Percentiles rank a stretch among this genome's conserved stretches.
Evolutionary conservation across 129 eudicot species (phyloP).

Genomic region (Heracleum sosnowskyi): DNA sequence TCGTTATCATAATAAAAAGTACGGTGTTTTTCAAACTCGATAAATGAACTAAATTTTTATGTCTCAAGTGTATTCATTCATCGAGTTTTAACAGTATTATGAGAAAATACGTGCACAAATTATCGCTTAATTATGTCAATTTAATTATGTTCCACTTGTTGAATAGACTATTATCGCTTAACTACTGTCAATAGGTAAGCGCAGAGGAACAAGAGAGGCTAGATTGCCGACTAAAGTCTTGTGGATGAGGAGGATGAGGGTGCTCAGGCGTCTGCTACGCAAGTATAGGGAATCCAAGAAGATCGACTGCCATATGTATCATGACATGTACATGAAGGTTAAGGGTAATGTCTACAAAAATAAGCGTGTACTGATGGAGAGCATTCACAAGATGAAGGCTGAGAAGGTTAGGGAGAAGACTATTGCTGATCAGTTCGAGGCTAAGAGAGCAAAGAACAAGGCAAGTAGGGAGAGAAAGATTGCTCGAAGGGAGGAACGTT

Average conservation of each 20-base stretch:
- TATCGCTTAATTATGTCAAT: no score
- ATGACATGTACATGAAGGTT: conserved; percentile 97
- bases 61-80: no score
- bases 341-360: conserved; percentile 93
- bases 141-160: not conserved
- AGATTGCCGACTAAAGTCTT: conserved; percentile 74
- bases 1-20: no score
- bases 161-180: not conserved
- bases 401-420: conserved; percentile 98
- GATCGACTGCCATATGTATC: conserved; percentile 44
- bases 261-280: no score
- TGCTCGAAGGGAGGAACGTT: conserved; percentile 87
- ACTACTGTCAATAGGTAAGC: conserved; percentile 45
- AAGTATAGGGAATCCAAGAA: no score
- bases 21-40: no score
- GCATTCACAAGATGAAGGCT: conserved; percentile 93
- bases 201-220: conserved; percentile 93
- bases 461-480: conserved; percentile 88
- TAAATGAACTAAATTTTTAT: no score
- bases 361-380: conserved; percentile 91
- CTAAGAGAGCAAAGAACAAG: conserved; percentile 92
- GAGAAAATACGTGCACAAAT: no score
- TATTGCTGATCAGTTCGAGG: conserved; percentile 80
- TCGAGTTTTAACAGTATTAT: no score
- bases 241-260: no score